A percentile compares a stretch with the other conserved stretches of the same genome.
Conservation (phyloP, 2,329 filamentous ascomycete genomes). For the Colletotrichum euphorbiae region DNA sequence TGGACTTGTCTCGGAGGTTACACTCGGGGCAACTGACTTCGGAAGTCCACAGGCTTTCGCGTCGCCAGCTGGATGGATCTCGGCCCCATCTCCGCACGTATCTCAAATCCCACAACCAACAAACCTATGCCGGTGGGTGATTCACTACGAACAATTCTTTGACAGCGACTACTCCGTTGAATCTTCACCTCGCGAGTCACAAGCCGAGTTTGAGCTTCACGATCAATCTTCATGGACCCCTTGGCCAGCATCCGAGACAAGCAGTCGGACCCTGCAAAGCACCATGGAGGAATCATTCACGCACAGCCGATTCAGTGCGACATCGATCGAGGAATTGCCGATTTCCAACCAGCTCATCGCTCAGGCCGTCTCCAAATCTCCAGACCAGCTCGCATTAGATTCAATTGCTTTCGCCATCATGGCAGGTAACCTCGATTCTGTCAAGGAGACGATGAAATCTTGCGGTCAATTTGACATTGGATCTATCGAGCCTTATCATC, state of each 20-base stretch:
- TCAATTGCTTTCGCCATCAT: slow-evolving; percentile 43
- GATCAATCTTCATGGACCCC: slow-evolving; percentile 38
- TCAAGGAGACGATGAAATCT: not conserved
- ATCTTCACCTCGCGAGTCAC: too few relatives aligned
- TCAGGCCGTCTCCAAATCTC: slow-evolving; percentile 23
- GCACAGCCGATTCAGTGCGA: not conserved
- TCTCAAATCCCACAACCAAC: slow-evolving; percentile 28
- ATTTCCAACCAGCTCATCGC: slow-evolving; percentile 25
- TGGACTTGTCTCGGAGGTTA: slow-evolving; percentile 7
- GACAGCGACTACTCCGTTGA: too few relatives aligned
- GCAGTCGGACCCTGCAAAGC: slow-evolving; percentile 10
- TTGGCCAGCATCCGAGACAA: not conserved
- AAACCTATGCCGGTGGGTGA: slow-evolving; percentile 37
- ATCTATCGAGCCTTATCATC: slow-evolving; percentile 48
- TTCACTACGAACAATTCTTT: slow-evolving; percentile 11
- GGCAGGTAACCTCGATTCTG: slow-evolving; percentile 35
- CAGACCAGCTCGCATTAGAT: slow-evolving; percentile 25
- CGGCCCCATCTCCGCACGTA: slow-evolving; percentile 21
- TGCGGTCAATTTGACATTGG: not conserved
- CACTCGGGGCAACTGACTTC: not conserved
- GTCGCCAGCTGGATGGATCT: not conserved
- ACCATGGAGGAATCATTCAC: not conserved
- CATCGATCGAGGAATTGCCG: slow-evolving; percentile 19
- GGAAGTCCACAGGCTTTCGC: not conserved
- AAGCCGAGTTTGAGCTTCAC: slow-evolving; percentile 18